Conservation (phyloP, 352 stramenopile species). For the Pythium volutum region DNA sequence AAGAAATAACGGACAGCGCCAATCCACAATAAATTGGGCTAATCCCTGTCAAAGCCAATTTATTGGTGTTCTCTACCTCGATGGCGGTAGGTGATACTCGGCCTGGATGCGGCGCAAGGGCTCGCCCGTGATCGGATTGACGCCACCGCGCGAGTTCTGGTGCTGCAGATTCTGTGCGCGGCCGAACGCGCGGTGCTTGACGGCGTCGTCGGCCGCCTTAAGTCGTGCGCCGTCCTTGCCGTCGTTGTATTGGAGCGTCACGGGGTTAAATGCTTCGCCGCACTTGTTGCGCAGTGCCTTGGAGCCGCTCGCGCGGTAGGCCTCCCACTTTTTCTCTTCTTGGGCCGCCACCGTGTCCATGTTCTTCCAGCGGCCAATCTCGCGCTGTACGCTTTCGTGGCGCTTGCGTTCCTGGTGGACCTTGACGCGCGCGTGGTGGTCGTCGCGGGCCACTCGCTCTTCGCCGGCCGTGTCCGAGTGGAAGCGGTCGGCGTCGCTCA, state of each 20-base stretch:
- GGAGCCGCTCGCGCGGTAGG: slow-evolving; percentile 54
- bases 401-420: slow-evolving; percentile 67
- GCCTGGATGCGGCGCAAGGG: slow-evolving; percentile 43
- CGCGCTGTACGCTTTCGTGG: slow-evolving; percentile 55
- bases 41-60: not conserved
- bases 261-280: slow-evolving; percentile 82
- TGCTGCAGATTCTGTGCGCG: slow-evolving; percentile 80
- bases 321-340: slow-evolving; percentile 69
- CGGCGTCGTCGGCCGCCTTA: slow-evolving; percentile 53
- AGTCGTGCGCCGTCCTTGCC: slow-evolving; percentile 75
- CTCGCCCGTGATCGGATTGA: slow-evolving; percentile 88
- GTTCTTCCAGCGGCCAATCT: slow-evolving; percentile 81
- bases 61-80: slow-evolving; percentile 3
- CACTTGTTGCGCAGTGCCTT: slow-evolving; percentile 88
- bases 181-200: slow-evolving; percentile 74
- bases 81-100: slow-evolving; percentile 47
- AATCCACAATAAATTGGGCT: slow-evolving; percentile 1
- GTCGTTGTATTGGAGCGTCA: slow-evolving; percentile 89
- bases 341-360: slow-evolving; percentile 64
- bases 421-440: slow-evolving; percentile 41
- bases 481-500: slow-evolving; percentile 86
- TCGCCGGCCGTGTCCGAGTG: slow-evolving; percentile 88
- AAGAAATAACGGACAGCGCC: slow-evolving; percentile 14
- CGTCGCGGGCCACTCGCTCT: slow-evolving; percentile 62
- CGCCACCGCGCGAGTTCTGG: slow-evolving; percentile 71